Evolutionary conservation across 371 early-diverging fungal genomes (phyloP), one percentile per base, ranked within the genome.

Genomic region (Neoconidiobolus thromboides): DNA sequence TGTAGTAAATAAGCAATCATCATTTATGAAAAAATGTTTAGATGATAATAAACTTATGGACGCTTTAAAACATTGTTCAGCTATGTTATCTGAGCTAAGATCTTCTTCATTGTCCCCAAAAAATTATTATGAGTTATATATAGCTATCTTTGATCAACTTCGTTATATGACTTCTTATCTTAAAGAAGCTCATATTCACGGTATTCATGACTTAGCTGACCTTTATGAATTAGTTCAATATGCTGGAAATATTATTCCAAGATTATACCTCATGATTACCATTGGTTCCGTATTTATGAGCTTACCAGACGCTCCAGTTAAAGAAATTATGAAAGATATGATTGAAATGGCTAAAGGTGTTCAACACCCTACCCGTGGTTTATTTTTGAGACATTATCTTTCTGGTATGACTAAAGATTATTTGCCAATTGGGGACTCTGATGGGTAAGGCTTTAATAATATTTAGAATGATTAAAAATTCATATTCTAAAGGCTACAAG

Each of bases 211-310:
- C 66, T 78, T 95, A 44, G 89, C 91, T 0, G 94, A 95, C 66
- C 72, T 96, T 38, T 96, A 96, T 70, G 96, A 95, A 64, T 76
- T 96, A 48, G 95, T 94, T 0, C 96, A 96, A 65, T 96, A 96
- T 64, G 94, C 95, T 4, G 91, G 90, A 44, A 92, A 85, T 75
- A 91, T 95, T 55, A 86, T 96, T n/a, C 95, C 97, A 2, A 83
- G 97, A 52, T 76, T 96, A 37, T 96, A 95, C 67, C 73, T 96
- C 41, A 95, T 96, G 96, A 88, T 95, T 55, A 95, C 97, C 2
- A 93, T 94, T 15, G 97, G 94, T 40, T 76, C 90, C 10, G 91
- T 86, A 7, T 93, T 89, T 67, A 91, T 96, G 89, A 79, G 88
- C 56, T 74, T 86, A 67, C 74, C 73, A 12, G 84, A 83, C 58